These are phyloP conservation scores for Fusarium multiceps DNA, from an alignment of 2,329 filamentous ascomycete species.

Conservation along the genomic window DNA sequence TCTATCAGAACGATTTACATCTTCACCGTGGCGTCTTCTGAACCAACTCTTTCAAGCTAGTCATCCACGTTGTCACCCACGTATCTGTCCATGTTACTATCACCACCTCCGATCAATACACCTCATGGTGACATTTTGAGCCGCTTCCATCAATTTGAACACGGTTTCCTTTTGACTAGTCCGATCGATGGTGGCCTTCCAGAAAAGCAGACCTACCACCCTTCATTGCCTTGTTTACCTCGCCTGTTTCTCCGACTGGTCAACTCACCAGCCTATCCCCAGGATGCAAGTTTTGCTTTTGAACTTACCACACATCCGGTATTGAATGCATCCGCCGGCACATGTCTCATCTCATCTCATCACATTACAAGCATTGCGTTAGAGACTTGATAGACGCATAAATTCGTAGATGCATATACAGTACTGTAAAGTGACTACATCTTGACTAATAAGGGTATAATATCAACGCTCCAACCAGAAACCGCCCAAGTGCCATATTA, in stretches of 20 bases:
- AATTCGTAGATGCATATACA: slow-evolving; percentile 43
- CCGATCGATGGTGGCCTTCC: slow-evolving; percentile 9
- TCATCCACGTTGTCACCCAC: slow-evolving; percentile 13
- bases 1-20: slow-evolving; percentile 25
- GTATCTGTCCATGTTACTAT: slow-evolving; percentile 8
- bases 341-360: slow-evolving; percentile 13
- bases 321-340: slow-evolving; percentile 11
- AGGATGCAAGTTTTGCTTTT: slow-evolving; percentile 33
- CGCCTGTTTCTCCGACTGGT: slow-evolving; percentile 28
- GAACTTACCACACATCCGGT: slow-evolving; percentile 27
- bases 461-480: slow-evolving; percentile 46
- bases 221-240: slow-evolving; percentile 6
- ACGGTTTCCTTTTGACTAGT: slow-evolving; percentile 1
- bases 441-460: slow-evolving; percentile 47
- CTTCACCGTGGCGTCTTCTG: slow-evolving; percentile 26
- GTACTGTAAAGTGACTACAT: slow-evolving; percentile 35
- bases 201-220: slow-evolving; percentile 10
- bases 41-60: slow-evolving; percentile 13
- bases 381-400: slow-evolving; percentile 37
- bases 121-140: neutral
- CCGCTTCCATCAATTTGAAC: neutral
- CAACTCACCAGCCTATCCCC: slow-evolving; percentile 9
- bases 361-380: slow-evolving; percentile 13
- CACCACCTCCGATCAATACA: slow-evolving; percentile 3
- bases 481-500: slow-evolving; percentile 38